Base-by-base conservation (phyloP, 2,329 filamentous ascomycete species). In the Penicillium sp. region DNA sequence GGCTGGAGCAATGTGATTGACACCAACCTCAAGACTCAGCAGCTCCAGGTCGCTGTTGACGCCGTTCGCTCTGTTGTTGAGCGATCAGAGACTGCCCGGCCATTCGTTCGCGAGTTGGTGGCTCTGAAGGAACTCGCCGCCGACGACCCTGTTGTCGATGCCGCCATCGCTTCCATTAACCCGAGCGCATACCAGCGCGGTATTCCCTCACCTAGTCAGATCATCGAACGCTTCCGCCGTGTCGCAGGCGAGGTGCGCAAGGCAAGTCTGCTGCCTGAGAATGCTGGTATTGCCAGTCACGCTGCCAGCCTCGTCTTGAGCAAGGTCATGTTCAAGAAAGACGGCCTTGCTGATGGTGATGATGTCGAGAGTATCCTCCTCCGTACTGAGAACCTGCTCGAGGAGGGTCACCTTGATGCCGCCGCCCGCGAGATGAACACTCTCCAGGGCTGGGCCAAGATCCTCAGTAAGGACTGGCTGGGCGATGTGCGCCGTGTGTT, bases 281-380 rank as follows among this genome's bases (percentile, higher is more conserved):
- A 96, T 63, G 93, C 93, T 0, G 93, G 93, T 58, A 87, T 98
- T 26, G 91, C 93, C 18, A 93, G 87, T 62, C 93, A 98, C 68
- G 90, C 91, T 3, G 91, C 90, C 38, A 93, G 87, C 68, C 85
- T 88, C 68, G 78, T 94, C 40, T 76, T 98, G 61, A 95, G 88
- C 76, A 94, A 95, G 74, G 79, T 97, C 45, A 83, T 97, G 74
- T 97, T 98, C 81, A 90, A 89, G 77, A 97, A 97, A 80, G 84
- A 86, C 63, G 88, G 86, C 8, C 76, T 93, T 40, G 86, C 89
- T 0, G 83, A 83, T 25, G 90, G 91, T 18, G 80, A 88, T 59
- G 91, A 97, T 64, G 91, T 97, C 24, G 93, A 98, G 77, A 94
- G 90, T 63, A 85, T 97, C 50, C 79, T 98, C 40, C 87, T 88